phyloP scores from a whole-genome alignment of 2,329 filamentous ascomycete genomes.

The Lecanicillium sp. region DNA sequence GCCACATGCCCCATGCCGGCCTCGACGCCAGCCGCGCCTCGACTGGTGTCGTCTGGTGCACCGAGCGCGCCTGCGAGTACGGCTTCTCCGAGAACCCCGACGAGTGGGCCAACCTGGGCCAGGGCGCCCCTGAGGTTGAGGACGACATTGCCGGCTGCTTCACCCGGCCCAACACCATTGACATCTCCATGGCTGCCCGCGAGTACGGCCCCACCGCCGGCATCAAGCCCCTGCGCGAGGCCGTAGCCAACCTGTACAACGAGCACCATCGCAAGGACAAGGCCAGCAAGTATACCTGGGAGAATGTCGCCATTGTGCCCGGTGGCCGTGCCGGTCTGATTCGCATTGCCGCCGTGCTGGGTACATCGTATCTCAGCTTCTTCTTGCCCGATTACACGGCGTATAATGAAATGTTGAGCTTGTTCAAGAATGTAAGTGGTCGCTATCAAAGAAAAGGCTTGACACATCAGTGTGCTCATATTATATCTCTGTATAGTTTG shows the following conservation, averaged over 20 bases:
- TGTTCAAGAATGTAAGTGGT: constrained; percentile 76
- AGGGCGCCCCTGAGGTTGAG: constrained; percentile 90
- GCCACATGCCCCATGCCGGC: constrained; percentile 83
- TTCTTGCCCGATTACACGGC: constrained; percentile 95
- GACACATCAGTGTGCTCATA: background rate
- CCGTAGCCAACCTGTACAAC: constrained; percentile 89
- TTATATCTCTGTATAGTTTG: constrained; percentile 48
- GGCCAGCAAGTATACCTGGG: constrained; percentile 86
- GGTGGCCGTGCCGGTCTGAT: constrained; percentile 89
- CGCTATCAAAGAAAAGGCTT: background rate
- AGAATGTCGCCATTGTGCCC: constrained; percentile 95
- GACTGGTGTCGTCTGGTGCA: constrained; percentile 92
- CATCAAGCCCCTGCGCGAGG: constrained; percentile 82
- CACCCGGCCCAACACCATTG: constrained; percentile 67
- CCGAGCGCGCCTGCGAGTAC: constrained; percentile 79
- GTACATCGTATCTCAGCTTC: constrained; percentile 87
- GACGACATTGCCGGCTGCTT: constrained; percentile 90
- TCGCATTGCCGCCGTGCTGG: constrained; percentile 86
- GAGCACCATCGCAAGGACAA: constrained; percentile 84
- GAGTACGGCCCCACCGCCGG: constrained; percentile 94
- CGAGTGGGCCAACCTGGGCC: constrained; percentile 86
- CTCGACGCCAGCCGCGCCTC: constrained; percentile 82
- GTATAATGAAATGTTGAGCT: constrained; percentile 93
- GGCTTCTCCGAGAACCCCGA: constrained; percentile 78
- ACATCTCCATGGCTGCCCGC: constrained; percentile 68